Evolutionary conservation across 129 eudicot species (phyloP).

Genomic region (Saposhnikovia divaricata): DNA sequence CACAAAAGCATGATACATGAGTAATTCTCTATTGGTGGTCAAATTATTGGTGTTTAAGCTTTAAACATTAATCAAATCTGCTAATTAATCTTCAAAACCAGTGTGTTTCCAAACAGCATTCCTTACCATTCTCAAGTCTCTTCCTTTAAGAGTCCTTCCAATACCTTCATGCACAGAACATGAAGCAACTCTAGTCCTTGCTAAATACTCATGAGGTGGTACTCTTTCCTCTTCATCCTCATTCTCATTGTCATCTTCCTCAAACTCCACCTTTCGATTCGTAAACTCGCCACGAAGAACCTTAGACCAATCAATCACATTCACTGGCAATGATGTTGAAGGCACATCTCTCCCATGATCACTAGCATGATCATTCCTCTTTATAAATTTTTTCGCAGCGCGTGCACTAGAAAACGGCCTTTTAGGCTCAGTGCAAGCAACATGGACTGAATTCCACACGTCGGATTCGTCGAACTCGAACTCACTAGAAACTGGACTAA

Average conservation of each 20-base stretch:
- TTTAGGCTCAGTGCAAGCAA: neutral
- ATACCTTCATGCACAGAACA: conserved; percentile 44
- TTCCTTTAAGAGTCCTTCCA: conserved; percentile 53
- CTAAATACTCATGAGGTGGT: conserved; percentile 54
- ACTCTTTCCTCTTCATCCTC: conserved; percentile 7
- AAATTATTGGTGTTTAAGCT: neutral
- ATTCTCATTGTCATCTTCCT: neutral
- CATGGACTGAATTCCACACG: conserved; percentile 19
- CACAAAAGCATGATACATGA: neutral
- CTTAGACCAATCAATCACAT: conserved; percentile 42
- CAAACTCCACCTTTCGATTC: neutral
- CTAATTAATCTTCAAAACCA: conserved; percentile 36
- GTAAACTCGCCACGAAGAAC: conserved; percentile 16
- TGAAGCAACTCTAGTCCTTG: conserved; percentile 34
- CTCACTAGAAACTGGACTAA: neutral
- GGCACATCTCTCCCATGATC: neutral
- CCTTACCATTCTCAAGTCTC: conserved; percentile 43
- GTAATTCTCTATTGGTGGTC: too few relatives aligned
- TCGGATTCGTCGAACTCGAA: conserved; percentile 36
- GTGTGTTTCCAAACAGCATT: conserved; percentile 48
- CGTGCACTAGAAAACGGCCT: conserved; percentile 6
- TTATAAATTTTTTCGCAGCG: conserved; percentile 1
- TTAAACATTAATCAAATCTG: neutral
- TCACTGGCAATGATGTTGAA: conserved; percentile 34
- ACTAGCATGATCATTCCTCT: neutral